Conservation (phyloP, 495 filamentous ascomycete species). For the Evernia prunastri region DNA sequence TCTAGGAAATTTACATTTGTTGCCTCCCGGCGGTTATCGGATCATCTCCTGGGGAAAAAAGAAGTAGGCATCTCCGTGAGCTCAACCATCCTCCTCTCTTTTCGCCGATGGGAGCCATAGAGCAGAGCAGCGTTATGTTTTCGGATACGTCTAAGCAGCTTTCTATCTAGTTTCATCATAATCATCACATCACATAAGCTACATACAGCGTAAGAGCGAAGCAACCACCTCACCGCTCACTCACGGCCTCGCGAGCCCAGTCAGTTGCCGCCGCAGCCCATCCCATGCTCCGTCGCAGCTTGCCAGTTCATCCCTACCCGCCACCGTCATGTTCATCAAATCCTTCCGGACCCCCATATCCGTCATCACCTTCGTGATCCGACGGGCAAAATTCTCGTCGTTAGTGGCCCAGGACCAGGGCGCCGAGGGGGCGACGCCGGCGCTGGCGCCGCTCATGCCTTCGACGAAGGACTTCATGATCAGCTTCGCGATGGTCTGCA, state of each 20-base stretch:
- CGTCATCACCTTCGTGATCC: slow-evolving; percentile 12
- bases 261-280: not conserved
- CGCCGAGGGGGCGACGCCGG: not conserved
- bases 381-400: slow-evolving; percentile 12
- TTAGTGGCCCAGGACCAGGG: slow-evolving; percentile 16
- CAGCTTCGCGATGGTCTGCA: slow-evolving; percentile 18
- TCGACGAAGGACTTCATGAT: slow-evolving; percentile 20
- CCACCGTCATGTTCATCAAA: slow-evolving; percentile 9
- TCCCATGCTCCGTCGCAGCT: not conserved
- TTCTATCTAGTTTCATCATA: too few species aligned
- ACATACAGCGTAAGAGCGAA: too few species aligned
- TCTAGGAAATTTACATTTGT: too few species aligned
- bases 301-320: not conserved
- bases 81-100: too few species aligned
- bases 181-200: too few species aligned
- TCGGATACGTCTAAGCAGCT: too few species aligned
- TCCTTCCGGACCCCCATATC: slow-evolving; percentile 15
- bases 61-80: too few species aligned
- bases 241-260: not conserved
- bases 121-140: too few species aligned
- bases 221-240: not conserved
- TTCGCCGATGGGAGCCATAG: too few species aligned
- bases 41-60: too few species aligned
- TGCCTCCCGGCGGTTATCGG: too few species aligned
- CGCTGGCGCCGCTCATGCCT: slow-evolving; percentile 10